phyloP scores from a whole-genome alignment of 1,284 basidiomycete species.

The Irpex sp. region DNA sequence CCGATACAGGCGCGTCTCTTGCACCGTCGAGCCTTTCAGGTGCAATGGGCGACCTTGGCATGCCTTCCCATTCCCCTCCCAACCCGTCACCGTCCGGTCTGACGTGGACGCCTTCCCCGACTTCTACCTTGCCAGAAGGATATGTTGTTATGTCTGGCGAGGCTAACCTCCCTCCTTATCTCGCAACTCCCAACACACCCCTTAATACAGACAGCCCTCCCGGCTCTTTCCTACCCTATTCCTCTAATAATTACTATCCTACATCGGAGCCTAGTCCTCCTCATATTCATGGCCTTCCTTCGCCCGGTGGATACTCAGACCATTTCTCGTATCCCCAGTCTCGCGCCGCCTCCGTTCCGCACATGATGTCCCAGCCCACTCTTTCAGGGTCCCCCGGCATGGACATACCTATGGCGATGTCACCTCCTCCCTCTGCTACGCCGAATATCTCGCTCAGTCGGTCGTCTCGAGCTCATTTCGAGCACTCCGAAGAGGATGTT shows the following conservation, averaged over 20 bases:
- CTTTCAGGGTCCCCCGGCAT: slow-evolving; percentile 13
- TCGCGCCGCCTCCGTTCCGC: slow-evolving; percentile 14
- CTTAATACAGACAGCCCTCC: slow-evolving; percentile 12
- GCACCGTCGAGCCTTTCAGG: slow-evolving; percentile 56
- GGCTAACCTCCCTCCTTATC: slow-evolving; percentile 10
- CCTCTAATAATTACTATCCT: slow-evolving; percentile 23
- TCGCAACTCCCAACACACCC: slow-evolving; percentile 14
- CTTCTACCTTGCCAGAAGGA: slow-evolving; percentile 12
- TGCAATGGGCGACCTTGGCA: slow-evolving; percentile 53
- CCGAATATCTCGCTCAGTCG: slow-evolving; percentile 20
- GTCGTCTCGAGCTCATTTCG: slow-evolving; percentile 19
- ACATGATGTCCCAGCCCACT: slow-evolving; percentile 10
- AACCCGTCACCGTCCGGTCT: slow-evolving; percentile 31
- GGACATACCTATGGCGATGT: slow-evolving; percentile 20
- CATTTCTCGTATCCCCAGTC: slow-evolving; percentile 22
- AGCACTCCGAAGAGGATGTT: slow-evolving; percentile 35
- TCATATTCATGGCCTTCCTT: slow-evolving; percentile 18
- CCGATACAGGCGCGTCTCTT: slow-evolving; percentile 27
- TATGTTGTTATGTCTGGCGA: slow-evolving; percentile 8
- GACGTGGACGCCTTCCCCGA: slow-evolving; percentile 22
- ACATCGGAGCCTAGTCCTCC: slow-evolving; percentile 17
- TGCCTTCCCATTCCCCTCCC: slow-evolving; percentile 33
- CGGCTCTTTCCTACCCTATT: slow-evolving; percentile 18
- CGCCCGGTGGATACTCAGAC: slow-evolving; percentile 22
- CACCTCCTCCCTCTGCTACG: slow-evolving; percentile 20